Evolutionary conservation across 352 stramenopile species (phyloP), one percentile per base, ranked within the genome.

Genomic region (Phytophthora pistaciae): DNA sequence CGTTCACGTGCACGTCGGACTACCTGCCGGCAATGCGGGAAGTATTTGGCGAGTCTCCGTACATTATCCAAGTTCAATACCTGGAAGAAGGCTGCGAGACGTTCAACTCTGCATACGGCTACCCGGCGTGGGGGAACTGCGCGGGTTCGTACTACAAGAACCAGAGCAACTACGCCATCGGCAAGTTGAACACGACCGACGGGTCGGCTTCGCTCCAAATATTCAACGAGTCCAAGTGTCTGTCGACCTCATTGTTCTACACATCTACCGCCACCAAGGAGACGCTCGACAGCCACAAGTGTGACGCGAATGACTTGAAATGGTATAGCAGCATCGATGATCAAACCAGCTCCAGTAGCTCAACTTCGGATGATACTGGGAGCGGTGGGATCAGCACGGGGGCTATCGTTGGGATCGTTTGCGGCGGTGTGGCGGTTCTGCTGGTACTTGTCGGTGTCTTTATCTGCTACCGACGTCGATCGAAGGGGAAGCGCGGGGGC

Each of bases 271-370:
- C 38, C n/a, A 25, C 63, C 36, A 38, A 56, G n/a, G 16, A 33
- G 6, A 69, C 60, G 1, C 60, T 69, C 6, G 6, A 40, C 5
- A 68, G 16, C 21, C 62, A 67, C 33, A 56, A 25, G 29, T 75
- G 68, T 25, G 63, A 66, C 20, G 11, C 27, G 13, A 61, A 68
- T 31, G 38, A 31, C 46, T 65, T 57, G 38, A 62, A 46, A 56
- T 75, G 63, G 63, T 72, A 75, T 36, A 75, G 68, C 25, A 75
- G 68, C 46, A 60, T 60, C 42, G 68, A 75, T 7, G 13, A 42
- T 40, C 13, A 52, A 11, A 33, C 29, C 20, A 52, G 56, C 25
- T 36, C 20, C 27, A 29, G 20, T 9, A 29, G 62, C 18, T 68
- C 21, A 0, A 57, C 62, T 9, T n/a, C 61, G 3, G 5, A 40